These are phyloP conservation scores for Suhomyces kunorum DNA, from an alignment of 1,139 yeast genomes.

Conservation along the genomic window DNA sequence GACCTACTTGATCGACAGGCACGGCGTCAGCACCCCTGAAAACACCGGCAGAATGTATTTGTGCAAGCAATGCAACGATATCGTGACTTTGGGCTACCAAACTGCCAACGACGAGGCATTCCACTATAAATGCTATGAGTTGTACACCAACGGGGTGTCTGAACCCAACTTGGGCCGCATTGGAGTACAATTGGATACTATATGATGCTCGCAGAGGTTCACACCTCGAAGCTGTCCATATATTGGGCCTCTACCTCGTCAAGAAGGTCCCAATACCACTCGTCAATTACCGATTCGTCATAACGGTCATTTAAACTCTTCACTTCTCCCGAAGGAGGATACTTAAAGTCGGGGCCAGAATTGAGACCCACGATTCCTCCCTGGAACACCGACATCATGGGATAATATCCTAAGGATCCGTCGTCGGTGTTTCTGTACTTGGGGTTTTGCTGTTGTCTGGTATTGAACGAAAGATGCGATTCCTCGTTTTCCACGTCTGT, in stretches of 20 bases:
- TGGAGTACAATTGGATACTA: constrained; percentile 4
- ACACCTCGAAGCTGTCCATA: constrained; percentile 45
- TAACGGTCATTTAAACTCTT: constrained; percentile 62
- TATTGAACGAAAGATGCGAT: constrained; percentile 29
- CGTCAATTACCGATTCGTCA: constrained; percentile 74
- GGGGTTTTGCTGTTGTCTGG: constrained; percentile 50
- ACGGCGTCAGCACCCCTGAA: constrained; percentile 33
- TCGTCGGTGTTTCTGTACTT: constrained; percentile 63
- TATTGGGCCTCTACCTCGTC: constrained; percentile 81
- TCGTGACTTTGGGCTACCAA: constrained; percentile 58
- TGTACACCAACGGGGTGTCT: constrained; percentile 19
- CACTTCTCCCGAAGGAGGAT: constrained; percentile 41
- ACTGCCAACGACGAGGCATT: constrained; percentile 39
- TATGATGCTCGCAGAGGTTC: constrained; percentile 14
- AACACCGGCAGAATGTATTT: constrained; percentile 43
- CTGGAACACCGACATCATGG: constrained; percentile 80
- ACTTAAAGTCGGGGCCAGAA: constrained; percentile 66
- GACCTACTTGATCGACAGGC: constrained; percentile 44
- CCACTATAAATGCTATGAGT: constrained; percentile 53
- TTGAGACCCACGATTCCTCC: constrained; percentile 75
- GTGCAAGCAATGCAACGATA: constrained; percentile 57
- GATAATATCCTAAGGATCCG: constrained; percentile 86
- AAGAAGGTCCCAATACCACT: constrained; percentile 75
- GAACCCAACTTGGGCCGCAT: neutral
- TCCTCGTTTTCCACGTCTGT: constrained; percentile 34